Evolutionary conservation across 148 eudicot species (phyloP).

Genomic region (Rhododendron henanense): DNA sequence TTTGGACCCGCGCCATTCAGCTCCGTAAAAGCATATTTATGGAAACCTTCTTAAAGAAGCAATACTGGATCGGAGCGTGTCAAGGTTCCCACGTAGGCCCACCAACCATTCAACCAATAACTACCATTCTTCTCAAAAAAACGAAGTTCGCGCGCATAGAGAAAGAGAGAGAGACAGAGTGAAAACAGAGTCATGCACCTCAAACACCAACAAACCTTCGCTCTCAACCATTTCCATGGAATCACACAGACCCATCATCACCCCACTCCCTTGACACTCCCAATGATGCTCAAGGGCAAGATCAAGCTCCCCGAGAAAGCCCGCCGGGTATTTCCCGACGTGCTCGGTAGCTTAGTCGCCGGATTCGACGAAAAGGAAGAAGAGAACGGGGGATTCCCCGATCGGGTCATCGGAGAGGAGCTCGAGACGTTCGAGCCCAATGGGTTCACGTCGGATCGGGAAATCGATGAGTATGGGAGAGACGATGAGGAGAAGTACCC

Average conservation of each 20-base stretch:
- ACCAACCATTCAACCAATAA: not conserved
- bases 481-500: slow-evolving; percentile 11
- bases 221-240: slow-evolving; percentile 5
- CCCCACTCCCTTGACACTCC: not conserved
- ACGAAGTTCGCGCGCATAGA: not conserved
- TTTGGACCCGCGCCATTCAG: fast-evolving
- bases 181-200: slow-evolving; percentile 4
- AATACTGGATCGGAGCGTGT: not conserved
- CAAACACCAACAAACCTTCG: not conserved
- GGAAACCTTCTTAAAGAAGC: too few relatives aligned
- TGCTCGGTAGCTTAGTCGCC: slow-evolving; percentile 23
- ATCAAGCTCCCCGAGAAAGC: slow-evolving; percentile 34
- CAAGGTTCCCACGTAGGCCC: not conserved
- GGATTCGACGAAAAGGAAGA: slow-evolving; percentile 20
- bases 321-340: slow-evolving; percentile 20
- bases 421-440: slow-evolving; percentile 38
- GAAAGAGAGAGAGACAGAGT: not conserved
- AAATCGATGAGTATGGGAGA: slow-evolving; percentile 16
- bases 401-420: slow-evolving; percentile 34
- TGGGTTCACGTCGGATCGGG: slow-evolving; percentile 23
- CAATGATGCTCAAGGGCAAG: slow-evolving; percentile 33
- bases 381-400: slow-evolving; percentile 2
- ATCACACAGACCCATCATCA: not conserved
- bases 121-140: not conserved
- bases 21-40: too few relatives aligned